These are phyloP conservation scores for Corchorus olitorius DNA, from an alignment of 345 rosid species.

Conservation along the genomic window DNA sequence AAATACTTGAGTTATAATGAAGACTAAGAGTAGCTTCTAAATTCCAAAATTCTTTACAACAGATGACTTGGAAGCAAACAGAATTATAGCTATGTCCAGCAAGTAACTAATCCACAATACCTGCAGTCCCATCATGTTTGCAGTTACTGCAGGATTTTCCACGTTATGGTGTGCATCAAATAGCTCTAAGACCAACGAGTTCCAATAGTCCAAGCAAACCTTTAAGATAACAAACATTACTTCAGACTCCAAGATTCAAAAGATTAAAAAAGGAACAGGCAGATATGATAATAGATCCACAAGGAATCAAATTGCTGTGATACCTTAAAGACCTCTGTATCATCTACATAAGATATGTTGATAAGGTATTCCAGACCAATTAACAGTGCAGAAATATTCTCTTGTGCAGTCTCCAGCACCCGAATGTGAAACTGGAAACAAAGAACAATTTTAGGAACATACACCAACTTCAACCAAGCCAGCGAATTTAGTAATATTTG, in stretches of 20 bases:
- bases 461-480: not conserved
- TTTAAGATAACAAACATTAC: constrained; percentile 27
- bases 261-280: not conserved
- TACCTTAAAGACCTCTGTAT: constrained; percentile 99
- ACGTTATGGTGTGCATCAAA: constrained; percentile 82
- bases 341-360: constrained; percentile 93
- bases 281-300: not conserved
- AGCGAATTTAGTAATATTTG: not conserved
- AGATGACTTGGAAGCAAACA: not conserved
- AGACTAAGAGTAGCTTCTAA: not conserved
- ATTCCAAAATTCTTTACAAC: not conserved
- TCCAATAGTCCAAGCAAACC: constrained; percentile 99
- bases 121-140: constrained; percentile 81
- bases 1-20: not conserved
- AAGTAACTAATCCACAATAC: constrained; percentile 34
- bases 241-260: not conserved
- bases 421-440: constrained; percentile 74
- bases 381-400: constrained; percentile 58
- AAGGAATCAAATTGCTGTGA: constrained; percentile 12
- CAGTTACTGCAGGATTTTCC: constrained; percentile 77
- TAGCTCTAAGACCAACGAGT: constrained; percentile 83
- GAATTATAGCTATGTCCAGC: no score
- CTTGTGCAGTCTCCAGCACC: constrained; percentile 76
- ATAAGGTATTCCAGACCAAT: constrained; percentile 91
- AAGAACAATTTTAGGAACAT: constrained; percentile 16